Base-by-base conservation (phyloP, 2,329 filamentous ascomycete genomes). In the Cytospora mali region DNA sequence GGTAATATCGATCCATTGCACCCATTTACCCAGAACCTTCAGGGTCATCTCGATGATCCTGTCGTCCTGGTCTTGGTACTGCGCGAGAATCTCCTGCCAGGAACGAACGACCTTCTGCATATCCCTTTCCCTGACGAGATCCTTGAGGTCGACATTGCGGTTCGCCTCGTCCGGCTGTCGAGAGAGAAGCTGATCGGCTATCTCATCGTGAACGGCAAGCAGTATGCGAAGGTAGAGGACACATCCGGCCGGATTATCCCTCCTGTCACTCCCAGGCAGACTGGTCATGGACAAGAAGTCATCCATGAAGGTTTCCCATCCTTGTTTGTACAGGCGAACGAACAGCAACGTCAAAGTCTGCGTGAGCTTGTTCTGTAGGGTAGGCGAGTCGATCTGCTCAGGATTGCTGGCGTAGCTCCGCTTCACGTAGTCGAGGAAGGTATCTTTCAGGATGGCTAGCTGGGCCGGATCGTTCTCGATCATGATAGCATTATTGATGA, bases 1-100 rank as follows among this genome's bases (percentile, higher is more conserved):
- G 56, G 90, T 91, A 70, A 99, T 98, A 73, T 98, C 95, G 71
- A 96, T 96, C 95, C 95, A 99, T 83, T 93, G 96, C 65, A 97
- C 93, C 94, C 95, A 99, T 75, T 94, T 95, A 42, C 92, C 93
- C 68, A 99, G 87, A n/a, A 93, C 90, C 76, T 90, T 92, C 58
- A 99, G 82, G 69, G 91, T 93, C 83, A 96, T 88, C 75, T 97
- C 93, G 50, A 96, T 84, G 62, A 98, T 84, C 49, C 78, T 75
- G 71, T 93, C 88, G 68, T 90, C 86, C 62, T 87, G 82, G 71
- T 84, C 85, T 68, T 83, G 81, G 84, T 93, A 98, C 70, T 89
- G 86, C 13, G 86, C 83, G 61, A 99, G 82, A 51, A 99, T 89
- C 71, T 96, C 91, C 75, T 95, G 91, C 95, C 95, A 99, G 4